Base-by-base conservation (phyloP, 495 filamentous ascomycete genomes). In the Penicillium bialowiezense region DNA sequence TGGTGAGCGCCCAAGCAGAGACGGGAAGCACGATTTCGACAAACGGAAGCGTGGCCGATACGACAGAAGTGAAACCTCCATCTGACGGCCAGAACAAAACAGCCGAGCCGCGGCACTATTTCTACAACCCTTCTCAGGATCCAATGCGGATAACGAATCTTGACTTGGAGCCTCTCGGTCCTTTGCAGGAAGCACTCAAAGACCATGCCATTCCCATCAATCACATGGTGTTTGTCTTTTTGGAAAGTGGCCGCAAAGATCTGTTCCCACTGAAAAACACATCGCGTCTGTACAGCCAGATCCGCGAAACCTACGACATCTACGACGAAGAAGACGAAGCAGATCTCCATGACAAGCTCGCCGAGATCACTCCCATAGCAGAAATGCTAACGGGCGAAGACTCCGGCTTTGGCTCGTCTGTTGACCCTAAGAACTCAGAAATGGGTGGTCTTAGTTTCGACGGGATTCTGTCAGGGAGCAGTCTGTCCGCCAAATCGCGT, bases 171-270 rank as follows among this genome's bases (percentile, higher is more conserved):
- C 49, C 75, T 2, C 52, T 72, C n/a, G 55, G 44, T 5, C 55
- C 63, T 13, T 38, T 73, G 28, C 46, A 56, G 50, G 51, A 63
- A 15, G 66, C 59, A 3, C 63, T 69, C 31, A 31, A 64, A 12
- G 48, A 65, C 15, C 48, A 62, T 24, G 46, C 63, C 5, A 64
- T 68, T 5, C 39, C 49, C 2, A 74, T 77, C 24, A 66, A 73
- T 13, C 65, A 77, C 48, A 58, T 77, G 5, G 60, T 75, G 8
- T 36, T 77, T 5, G 39, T 77, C 24, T 69, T 71, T 23, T 58
- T 77, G 24, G 73, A 77, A 53, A 74, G 70, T 34, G 72, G 71
- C 6, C 59, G 73, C 23, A 77, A 75, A 40, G 72, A 77, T 23
- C 51, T 74, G 17, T 77, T 77, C 48, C 73, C 73, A 0, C 55